Evolutionary conservation across 2,329 filamentous ascomycete species (phyloP).

Genomic region (Mariannaea sp.): DNA sequence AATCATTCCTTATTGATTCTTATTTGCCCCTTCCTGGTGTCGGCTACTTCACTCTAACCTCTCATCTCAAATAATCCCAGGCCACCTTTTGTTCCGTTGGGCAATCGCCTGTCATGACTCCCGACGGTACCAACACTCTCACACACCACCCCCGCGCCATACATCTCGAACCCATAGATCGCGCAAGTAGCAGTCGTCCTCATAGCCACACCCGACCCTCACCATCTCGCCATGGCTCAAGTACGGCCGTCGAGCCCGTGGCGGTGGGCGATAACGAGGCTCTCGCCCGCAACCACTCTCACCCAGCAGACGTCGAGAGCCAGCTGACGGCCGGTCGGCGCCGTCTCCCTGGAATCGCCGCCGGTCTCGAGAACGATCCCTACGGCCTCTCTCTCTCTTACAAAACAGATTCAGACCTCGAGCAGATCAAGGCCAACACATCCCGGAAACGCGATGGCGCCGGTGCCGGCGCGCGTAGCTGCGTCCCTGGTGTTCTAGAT

Average conservation of each 20-base stretch:
- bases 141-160: slow-evolving; percentile 53
- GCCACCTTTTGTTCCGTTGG: background rate
- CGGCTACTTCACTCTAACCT: background rate
- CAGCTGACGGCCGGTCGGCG: slow-evolving; percentile 47
- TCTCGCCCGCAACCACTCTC: slow-evolving; percentile 49
- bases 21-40: background rate
- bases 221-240: slow-evolving; percentile 44
- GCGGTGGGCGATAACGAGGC: slow-evolving; percentile 44
- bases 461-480: slow-evolving; percentile 15
- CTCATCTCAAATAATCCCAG: slow-evolving; percentile 4
- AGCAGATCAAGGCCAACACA: slow-evolving; percentile 78
- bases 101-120: slow-evolving; percentile 43
- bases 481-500: slow-evolving; percentile 27
- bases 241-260: slow-evolving; percentile 52
- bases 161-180: slow-evolving; percentile 44
- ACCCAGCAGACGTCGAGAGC: slow-evolving; percentile 54
- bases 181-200: slow-evolving; percentile 28
- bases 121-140: slow-evolving; percentile 48
- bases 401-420: slow-evolving; percentile 78
- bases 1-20: background rate
- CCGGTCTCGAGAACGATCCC: slow-evolving; percentile 70
- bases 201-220: slow-evolving; percentile 34
- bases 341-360: slow-evolving; percentile 59
- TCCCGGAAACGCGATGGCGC: slow-evolving; percentile 70
- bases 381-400: slow-evolving; percentile 77